Evolutionary conservation across 2,329 filamentous ascomycete species (phyloP).

Genomic region (Fusarium sp.): DNA sequence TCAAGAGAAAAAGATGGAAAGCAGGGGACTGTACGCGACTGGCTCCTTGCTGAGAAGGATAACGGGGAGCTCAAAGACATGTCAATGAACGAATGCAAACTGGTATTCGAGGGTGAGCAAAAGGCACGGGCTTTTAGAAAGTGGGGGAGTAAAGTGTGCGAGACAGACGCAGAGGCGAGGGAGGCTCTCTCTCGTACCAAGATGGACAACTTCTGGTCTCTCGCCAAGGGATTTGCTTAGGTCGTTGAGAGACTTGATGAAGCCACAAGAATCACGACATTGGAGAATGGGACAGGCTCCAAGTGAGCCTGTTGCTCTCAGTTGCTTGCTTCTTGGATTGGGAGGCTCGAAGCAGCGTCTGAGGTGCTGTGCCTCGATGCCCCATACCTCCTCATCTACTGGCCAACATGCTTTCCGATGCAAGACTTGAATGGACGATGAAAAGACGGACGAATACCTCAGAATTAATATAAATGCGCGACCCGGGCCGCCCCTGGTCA

Average conservation of each 20-base stretch:
- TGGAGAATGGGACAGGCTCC: conserved; percentile 5
- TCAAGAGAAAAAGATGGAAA: conserved; percentile 73
- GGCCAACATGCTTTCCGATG: background rate
- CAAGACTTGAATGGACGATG: background rate
- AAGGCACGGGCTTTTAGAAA: conserved; percentile 85
- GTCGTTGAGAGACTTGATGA: background rate
- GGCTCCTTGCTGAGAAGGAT: conserved; percentile 84
- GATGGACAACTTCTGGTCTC: conserved; percentile 95
- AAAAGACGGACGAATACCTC: background rate
- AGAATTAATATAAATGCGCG: background rate
- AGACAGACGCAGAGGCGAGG: conserved; percentile 89
- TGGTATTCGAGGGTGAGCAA: conserved; percentile 93
- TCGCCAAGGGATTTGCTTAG: conserved; percentile 74
- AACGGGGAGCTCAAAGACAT: conserved; percentile 84
- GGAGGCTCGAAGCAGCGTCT: background rate
- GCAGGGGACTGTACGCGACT: conserved; percentile 73
- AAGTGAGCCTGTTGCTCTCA: background rate
- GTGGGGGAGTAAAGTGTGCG: conserved; percentile 91
- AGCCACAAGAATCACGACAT: background rate
- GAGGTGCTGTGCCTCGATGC: background rate
- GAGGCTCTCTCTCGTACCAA: conserved; percentile 83
- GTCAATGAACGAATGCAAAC: conserved; percentile 80
- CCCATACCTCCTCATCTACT: background rate
- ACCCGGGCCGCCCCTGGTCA: background rate
- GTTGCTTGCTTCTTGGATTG: background rate